Base-by-base conservation (phyloP, 1,139 yeast genomes). In the Debaryomyces nepalensis region DNA sequence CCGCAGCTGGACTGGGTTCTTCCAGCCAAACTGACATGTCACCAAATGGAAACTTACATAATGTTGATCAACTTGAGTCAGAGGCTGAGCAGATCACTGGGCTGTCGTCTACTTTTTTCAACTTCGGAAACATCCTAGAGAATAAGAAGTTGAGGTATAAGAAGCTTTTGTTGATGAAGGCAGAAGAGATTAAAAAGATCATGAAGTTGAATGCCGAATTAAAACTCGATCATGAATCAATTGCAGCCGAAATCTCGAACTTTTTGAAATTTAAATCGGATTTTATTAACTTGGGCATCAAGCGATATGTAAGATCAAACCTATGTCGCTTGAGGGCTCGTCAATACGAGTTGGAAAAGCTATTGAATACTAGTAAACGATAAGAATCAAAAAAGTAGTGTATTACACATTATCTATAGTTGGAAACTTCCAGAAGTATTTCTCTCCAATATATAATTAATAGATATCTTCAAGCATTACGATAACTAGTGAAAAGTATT, bases 211-310 rank as follows among this genome's bases (percentile, higher is more conserved):
- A 67, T 42, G 39, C 50, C n/a, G 71, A 64, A 18, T 58, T 79
- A 31, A 78, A 73, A 48, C 51, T 55, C 39, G 73, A 69, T 21
- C 87, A 85, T 58, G 91, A 84, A 53, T 54, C 59, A 3, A 53
- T 84, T 8, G 90, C 91, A 0, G 73, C 79, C 37, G 87, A 82
- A 53, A 68, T 84, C 15, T 82, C 84, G 39, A 75, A 73, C 40
- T 82, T 77, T 46, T 61, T 84, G 47, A 70, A 65, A 42, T 81
- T 76, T 58, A 77, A 77, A 52, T 60, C 75, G 1, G 59, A 61
- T 1, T 70, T 78, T 46, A 49, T 78, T 34, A 55, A 55, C 30
- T 61, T 66, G 41, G 67, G 70, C 1, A 52, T 79, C 19, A 66
- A 62, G 40, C 61, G 59, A 39, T 69, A 64, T 46, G 62, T 65